phyloP scores from a whole-genome alignment of 257 asterid genomes.

The Scutellaria galericulata region DNA sequence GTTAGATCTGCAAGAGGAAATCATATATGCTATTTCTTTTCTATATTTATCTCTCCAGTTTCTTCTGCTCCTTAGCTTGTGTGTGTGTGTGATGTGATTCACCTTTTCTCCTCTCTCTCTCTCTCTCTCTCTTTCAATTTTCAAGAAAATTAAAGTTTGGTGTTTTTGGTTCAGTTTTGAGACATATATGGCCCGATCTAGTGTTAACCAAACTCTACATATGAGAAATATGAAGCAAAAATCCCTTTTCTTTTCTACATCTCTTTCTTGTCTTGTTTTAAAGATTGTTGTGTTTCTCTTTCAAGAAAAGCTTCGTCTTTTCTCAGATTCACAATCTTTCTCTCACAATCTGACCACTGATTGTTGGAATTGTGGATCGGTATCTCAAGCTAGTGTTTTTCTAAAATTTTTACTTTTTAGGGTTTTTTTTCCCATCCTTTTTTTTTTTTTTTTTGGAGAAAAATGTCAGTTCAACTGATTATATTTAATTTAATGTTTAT shows the following conservation, averaged over 20 bases:
- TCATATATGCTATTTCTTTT: constrained; percentile 72
- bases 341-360: not conserved
- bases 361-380: not conserved
- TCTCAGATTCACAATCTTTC: not conserved
- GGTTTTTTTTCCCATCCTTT: constrained; percentile 36
- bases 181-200: constrained; percentile 42
- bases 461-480: constrained; percentile 5
- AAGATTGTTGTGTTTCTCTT: too few relatives aligned
- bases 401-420: constrained; percentile 25
- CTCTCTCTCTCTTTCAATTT: constrained; percentile 29
- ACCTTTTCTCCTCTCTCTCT: constrained; percentile 36
- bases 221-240: constrained; percentile 20
- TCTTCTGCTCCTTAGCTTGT: not conserved
- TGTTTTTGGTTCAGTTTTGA: not conserved
- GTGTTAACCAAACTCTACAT: not conserved
- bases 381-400: not conserved
- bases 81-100: constrained; percentile 43
- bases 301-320: not conserved
- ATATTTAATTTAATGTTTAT: constrained; percentile 6
- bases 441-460: constrained; percentile 15
- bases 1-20: constrained; percentile 99
- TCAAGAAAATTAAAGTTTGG: constrained; percentile 2
- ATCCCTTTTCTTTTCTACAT: not conserved
- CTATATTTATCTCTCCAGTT: constrained; percentile 63
- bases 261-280: not conserved